A percentile compares a stretch with the other conserved stretches of the same genome.
phyloP scores from a whole-genome alignment of 108 stramenopile species.

The Cyclotella kingstonii region DNA sequence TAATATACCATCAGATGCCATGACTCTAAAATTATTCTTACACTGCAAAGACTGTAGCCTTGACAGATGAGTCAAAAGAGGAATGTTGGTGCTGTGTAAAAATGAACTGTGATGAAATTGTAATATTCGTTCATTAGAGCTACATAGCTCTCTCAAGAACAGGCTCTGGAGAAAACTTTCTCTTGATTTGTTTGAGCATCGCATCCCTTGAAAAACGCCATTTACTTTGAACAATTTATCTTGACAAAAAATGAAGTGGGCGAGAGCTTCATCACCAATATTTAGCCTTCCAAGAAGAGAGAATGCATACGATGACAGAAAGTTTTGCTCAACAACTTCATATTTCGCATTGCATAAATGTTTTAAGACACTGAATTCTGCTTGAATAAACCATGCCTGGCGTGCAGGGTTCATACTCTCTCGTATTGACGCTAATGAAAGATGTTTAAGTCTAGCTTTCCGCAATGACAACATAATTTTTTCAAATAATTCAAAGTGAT shows the following conservation, averaged over 20 bases:
- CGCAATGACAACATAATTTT: slow-evolving; percentile 5
- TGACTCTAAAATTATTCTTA: slow-evolving; percentile 15
- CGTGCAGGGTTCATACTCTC: slow-evolving; percentile 24
- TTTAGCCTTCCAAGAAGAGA: slow-evolving; percentile 60
- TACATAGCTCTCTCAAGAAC: slow-evolving; percentile 29
- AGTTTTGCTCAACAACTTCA: slow-evolving; percentile 45
- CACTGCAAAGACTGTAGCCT: slow-evolving; percentile 27
- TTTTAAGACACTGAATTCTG: slow-evolving; percentile 55
- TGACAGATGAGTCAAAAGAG: not conserved
- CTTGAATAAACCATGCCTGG: slow-evolving; percentile 57
- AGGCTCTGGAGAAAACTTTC: slow-evolving; percentile 13
- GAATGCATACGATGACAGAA: slow-evolving; percentile 51
- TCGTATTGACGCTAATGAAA: not conserved
- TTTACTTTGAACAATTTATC: slow-evolving; percentile 33
- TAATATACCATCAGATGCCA: slow-evolving; percentile 12
- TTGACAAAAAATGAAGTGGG: slow-evolving; percentile 57
- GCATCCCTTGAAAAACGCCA: not conserved
- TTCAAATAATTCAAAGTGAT: not conserved
- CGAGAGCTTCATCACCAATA: slow-evolving; percentile 65
- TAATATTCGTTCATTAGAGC: slow-evolving; percentile 8
- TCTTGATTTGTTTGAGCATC: not conserved
- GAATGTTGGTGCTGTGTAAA: slow-evolving; percentile 6
- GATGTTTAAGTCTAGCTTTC: not conserved
- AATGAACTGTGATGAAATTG: slow-evolving; percentile 34
- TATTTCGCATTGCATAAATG: no score